Conservation (phyloP, 257 asterid genomes). For the Solanum sejunctum region DNA sequence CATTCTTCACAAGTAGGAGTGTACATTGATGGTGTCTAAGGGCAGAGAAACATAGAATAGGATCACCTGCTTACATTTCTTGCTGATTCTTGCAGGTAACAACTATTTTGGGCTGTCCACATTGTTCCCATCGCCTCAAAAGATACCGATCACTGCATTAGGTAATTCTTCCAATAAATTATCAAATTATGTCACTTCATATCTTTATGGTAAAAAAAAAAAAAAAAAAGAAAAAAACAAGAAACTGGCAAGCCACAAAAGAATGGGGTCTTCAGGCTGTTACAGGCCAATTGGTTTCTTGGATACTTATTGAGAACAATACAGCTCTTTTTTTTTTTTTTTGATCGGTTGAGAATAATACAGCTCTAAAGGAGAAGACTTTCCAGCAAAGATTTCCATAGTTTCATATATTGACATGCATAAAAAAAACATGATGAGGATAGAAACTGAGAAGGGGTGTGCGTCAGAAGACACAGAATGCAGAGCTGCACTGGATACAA, state of each 20-base stretch:
- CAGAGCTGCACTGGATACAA: neutral
- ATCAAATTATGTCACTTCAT: neutral
- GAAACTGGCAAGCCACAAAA: neutral
- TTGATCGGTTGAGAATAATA: neutral
- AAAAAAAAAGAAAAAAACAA: neutral
- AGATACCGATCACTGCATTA: constrained; percentile 68
- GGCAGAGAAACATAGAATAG: neutral
- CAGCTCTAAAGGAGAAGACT: neutral
- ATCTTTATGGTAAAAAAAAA: neutral
- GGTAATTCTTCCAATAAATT: neutral
- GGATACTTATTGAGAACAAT: neutral
- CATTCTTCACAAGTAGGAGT: neutral
- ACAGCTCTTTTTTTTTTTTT: neutral
- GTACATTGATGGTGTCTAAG: neutral
- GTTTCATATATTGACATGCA: neutral
- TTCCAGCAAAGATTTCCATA: neutral
- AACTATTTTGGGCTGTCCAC: constrained; percentile 92
- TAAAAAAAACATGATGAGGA: neutral
- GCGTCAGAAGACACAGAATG: neutral
- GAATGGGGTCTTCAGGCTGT: neutral
- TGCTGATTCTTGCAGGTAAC: constrained; percentile 96
- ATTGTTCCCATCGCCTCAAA: constrained; percentile 76
- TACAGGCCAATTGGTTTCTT: neutral
- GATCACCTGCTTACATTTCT: constrained; percentile 73
- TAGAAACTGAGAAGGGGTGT: neutral